A percentile compares a stretch with the other conserved stretches of the same genome.
phyloP scores from a whole-genome alignment of 495 filamentous ascomycete species.

The Penicillium silybi region DNA sequence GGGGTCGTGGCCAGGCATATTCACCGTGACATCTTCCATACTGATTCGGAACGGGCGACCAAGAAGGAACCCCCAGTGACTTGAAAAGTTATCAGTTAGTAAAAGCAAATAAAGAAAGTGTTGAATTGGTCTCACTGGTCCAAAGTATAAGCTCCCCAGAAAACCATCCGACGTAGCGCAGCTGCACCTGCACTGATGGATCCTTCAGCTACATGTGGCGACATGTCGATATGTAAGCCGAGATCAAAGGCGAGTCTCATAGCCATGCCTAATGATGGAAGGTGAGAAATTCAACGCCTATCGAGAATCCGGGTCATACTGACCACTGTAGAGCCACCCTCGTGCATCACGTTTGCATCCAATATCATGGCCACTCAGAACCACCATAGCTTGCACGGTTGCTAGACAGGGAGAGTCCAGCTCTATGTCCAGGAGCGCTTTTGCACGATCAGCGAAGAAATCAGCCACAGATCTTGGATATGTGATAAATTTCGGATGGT shows the following conservation, averaged over 20 bases:
- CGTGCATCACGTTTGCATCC: conserved; percentile 25
- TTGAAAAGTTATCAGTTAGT: too few species aligned
- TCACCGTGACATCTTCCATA: conserved; percentile 7
- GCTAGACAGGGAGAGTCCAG: conserved; percentile 30
- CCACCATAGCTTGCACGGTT: conserved; percentile 33
- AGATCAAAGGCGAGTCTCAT: conserved; percentile 36
- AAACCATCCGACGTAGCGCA: conserved; percentile 28
- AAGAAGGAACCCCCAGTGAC: conserved; percentile 30
- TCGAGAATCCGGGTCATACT: too few species aligned
- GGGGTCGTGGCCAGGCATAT: neutral
- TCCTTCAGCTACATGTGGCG: conserved; percentile 22
- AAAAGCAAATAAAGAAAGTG: too few species aligned
- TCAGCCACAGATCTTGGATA: conserved; percentile 28
- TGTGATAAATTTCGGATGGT: conserved; percentile 21
- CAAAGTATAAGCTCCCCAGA: conserved; percentile 33
- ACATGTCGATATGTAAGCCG: conserved; percentile 33
- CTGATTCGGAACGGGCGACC: conserved; percentile 20
- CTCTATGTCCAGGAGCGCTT: conserved; percentile 31
- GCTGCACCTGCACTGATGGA: conserved; percentile 23
- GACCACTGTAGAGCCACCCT: conserved; percentile 40
- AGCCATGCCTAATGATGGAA: conserved; percentile 42
- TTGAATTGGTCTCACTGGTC: conserved; percentile 40
- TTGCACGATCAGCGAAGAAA: conserved; percentile 32
- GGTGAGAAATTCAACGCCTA: too few species aligned
- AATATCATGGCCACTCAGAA: conserved; percentile 31